Conservation (phyloP, 192 early-diverging fungal genomes). For the Backusella macrospora region DNA sequence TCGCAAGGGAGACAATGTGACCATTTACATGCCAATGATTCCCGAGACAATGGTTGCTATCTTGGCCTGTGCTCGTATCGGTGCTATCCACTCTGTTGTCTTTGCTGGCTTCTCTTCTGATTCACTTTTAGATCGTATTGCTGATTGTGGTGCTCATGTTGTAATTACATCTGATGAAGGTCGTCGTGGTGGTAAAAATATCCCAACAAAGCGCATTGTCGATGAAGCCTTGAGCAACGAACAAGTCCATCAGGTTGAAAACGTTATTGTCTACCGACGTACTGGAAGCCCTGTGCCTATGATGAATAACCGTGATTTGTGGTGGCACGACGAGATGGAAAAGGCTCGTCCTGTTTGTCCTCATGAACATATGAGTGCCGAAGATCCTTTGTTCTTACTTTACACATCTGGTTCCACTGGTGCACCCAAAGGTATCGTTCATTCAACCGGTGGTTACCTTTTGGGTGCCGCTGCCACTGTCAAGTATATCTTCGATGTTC, state of each 20-base stretch:
- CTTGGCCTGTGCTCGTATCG: conserved; percentile 95
- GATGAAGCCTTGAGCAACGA: conserved; percentile 78
- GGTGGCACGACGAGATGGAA: conserved; percentile 90
- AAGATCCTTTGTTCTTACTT: conserved; percentile 93
- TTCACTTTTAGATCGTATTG: conserved; percentile 88
- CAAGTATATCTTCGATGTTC: conserved; percentile 95
- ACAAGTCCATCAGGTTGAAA: conserved; percentile 77
- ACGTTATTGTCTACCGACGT: conserved; percentile 88
- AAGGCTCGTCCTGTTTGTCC: conserved; percentile 87
- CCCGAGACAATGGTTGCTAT: conserved; percentile 91
- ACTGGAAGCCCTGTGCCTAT: conserved; percentile 84
- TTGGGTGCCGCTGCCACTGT: conserved; percentile 80
- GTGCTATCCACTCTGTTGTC: conserved; percentile 91
- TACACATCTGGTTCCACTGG: conserved; percentile 93
- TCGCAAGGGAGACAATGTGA: conserved; percentile 91
- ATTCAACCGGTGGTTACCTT: conserved; percentile 93
- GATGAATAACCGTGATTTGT: conserved; percentile 75
- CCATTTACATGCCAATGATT: conserved; percentile 98
- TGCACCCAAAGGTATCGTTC: conserved; percentile 90
- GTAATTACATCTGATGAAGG: conserved; percentile 95
- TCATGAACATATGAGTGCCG: conserved; percentile 80
- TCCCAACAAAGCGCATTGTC: conserved; percentile 89
- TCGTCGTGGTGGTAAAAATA: conserved; percentile 84
- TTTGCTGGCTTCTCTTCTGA: conserved; percentile 97
- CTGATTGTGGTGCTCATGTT: conserved; percentile 78